A percentile compares a stretch with the other conserved stretches of the same genome.
phyloP scores from a whole-genome alignment of 306 rosid species.

The Vigna trinervia region DNA sequence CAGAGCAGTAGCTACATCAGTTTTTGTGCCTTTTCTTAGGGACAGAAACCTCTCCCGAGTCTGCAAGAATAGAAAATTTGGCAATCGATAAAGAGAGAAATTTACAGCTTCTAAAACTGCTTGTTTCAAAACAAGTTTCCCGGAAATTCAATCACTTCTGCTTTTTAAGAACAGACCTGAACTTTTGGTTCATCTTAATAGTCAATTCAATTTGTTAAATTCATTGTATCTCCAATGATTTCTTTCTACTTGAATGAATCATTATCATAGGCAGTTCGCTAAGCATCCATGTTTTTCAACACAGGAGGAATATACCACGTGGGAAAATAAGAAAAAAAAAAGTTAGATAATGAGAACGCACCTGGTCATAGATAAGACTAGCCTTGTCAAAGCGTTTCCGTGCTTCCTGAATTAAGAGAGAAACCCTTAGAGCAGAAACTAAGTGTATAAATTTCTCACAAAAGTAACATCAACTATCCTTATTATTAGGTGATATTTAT shows the following conservation, averaged over 20 bases:
- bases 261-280: slow-evolving; percentile 3
- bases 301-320: slow-evolving; percentile 19
- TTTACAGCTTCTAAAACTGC: slow-evolving; percentile 21
- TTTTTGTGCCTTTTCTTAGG: slow-evolving; percentile 90
- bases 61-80: slow-evolving; percentile 54
- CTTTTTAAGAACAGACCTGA: slow-evolving; percentile 5
- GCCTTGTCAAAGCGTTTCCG: slow-evolving; percentile 98
- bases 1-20: slow-evolving; percentile 71
- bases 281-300: slow-evolving; percentile 23
- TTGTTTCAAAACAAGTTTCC: slow-evolving; percentile 5
- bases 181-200: slow-evolving; percentile 31
- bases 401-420: slow-evolving; percentile 87
- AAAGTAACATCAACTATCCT: slow-evolving; percentile 34
- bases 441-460: slow-evolving; percentile 35
- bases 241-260: slow-evolving; percentile 33
- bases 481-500: slow-evolving; percentile 23
- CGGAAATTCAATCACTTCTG: background rate
- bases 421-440: slow-evolving; percentile 51
- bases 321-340: slow-evolving; percentile 18
- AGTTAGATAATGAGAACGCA: slow-evolving; percentile 43
- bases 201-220: slow-evolving; percentile 16
- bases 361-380: slow-evolving; percentile 98
- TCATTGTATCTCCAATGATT: slow-evolving; percentile 27
- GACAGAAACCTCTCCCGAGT: slow-evolving; percentile 96
- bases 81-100: slow-evolving; percentile 6